Conservation (phyloP, 768 basidiomycete genomes). For the Pleurotus cornucopiae region DNA sequence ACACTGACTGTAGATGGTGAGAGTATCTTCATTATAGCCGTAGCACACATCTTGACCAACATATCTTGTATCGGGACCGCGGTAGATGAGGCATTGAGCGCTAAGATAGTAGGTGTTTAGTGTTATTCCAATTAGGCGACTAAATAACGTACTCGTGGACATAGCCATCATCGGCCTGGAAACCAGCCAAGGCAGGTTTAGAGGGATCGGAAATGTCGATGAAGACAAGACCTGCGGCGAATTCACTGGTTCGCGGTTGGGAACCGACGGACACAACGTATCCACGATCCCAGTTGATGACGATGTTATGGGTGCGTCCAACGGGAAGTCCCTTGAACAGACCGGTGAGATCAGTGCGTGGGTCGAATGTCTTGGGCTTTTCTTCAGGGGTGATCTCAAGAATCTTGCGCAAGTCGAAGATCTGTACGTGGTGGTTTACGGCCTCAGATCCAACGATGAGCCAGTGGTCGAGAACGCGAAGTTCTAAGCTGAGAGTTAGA, state of each 20-base stretch:
- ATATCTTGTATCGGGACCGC: slow-evolving; percentile 23
- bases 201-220: slow-evolving; percentile 22
- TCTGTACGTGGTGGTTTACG: slow-evolving; percentile 21
- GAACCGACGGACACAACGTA: slow-evolving; percentile 23
- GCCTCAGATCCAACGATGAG: slow-evolving; percentile 23
- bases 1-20: slow-evolving; percentile 20
- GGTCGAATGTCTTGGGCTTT: slow-evolving; percentile 18
- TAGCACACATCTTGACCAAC: slow-evolving; percentile 25
- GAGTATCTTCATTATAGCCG: slow-evolving; percentile 26
- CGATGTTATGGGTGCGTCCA: slow-evolving; percentile 24
- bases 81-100: slow-evolving; percentile 26
- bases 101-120: neutral
- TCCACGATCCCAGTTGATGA: slow-evolving; percentile 16
- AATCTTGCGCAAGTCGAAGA: slow-evolving; percentile 23
- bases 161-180: slow-evolving; percentile 22
- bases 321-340: slow-evolving; percentile 20
- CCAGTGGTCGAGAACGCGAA: slow-evolving; percentile 20
- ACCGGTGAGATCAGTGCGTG: slow-evolving; percentile 9
- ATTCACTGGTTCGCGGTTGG: slow-evolving; percentile 16
- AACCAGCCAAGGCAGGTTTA: slow-evolving; percentile 19
- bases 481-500: slow-evolving; percentile 11
- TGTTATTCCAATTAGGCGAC: neutral
- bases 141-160: slow-evolving; percentile 20
- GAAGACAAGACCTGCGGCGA: slow-evolving; percentile 22
- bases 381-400: slow-evolving; percentile 11